These are phyloP conservation scores for Tagetes erecta DNA, from an alignment of 129 eudicot species.

Conservation along the genomic window DNA sequence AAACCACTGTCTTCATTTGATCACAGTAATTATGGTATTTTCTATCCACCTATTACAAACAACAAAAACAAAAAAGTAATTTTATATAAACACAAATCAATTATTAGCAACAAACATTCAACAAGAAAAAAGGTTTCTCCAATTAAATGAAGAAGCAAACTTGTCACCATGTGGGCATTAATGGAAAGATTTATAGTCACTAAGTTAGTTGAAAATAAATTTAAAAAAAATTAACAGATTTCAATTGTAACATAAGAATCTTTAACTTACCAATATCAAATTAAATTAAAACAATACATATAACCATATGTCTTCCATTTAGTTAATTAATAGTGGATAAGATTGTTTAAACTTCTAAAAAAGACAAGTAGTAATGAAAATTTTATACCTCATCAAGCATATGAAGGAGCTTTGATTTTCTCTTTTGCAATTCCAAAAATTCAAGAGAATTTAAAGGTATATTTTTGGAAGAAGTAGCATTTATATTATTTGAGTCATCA, in stretches of 20 bases:
- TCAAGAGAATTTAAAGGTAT: slow-evolving; percentile 67
- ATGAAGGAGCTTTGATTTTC: slow-evolving; percentile 80
- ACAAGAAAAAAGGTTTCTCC: slow-evolving; percentile 32
- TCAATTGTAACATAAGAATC: slow-evolving; percentile 1
- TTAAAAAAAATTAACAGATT: neutral
- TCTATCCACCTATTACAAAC: slow-evolving; percentile 72
- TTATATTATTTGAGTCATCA: slow-evolving; percentile 31
- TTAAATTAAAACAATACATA: neutral
- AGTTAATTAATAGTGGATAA: slow-evolving; percentile 15
- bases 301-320: slow-evolving; percentile 12
- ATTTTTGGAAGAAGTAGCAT: slow-evolving; percentile 39
- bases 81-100: neutral
- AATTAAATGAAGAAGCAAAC: slow-evolving; percentile 45
- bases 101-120: slow-evolving; percentile 17
- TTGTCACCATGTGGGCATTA: slow-evolving; percentile 73
- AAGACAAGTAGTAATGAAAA: neutral
- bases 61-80: slow-evolving; percentile 13
- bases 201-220: slow-evolving; percentile 48
- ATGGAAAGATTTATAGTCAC: slow-evolving; percentile 56
- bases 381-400: slow-evolving; percentile 90
- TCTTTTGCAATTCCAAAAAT: slow-evolving; percentile 79
- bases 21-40: slow-evolving; percentile 91
- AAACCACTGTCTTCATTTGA: slow-evolving; percentile 86
- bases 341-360: slow-evolving; percentile 3
- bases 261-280: slow-evolving; percentile 17